phyloP scores from a whole-genome alignment of 305 asterid species.

The Solanum hybrid region DNA sequence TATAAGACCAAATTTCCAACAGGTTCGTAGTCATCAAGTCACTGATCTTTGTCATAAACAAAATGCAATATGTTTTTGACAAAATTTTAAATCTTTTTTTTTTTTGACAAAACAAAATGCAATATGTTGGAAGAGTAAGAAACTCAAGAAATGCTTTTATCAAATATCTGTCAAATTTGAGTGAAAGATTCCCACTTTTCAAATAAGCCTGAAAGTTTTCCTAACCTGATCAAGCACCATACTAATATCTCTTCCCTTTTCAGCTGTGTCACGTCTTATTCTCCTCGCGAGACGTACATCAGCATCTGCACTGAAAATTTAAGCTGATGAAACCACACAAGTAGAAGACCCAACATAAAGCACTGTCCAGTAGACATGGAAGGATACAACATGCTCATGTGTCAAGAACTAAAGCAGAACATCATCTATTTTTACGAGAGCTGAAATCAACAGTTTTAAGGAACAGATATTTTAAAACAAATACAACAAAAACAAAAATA shows the following conservation, averaged over 20 bases:
- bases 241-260: slow-evolving; percentile 86
- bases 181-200: background rate
- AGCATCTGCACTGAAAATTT: slow-evolving; percentile 75
- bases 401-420: background rate
- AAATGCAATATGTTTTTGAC: background rate
- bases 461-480: background rate
- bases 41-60: background rate
- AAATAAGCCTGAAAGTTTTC: slow-evolving; percentile 2
- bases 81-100: no score
- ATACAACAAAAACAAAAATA: background rate
- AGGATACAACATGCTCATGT: background rate
- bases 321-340: slow-evolving; percentile 20
- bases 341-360: slow-evolving; percentile 17
- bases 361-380: background rate
- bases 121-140: background rate
- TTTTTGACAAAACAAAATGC: background rate
- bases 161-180: background rate
- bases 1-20: background rate
- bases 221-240: slow-evolving; percentile 91
- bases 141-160: background rate
- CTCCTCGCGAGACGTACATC: slow-evolving; percentile 97
- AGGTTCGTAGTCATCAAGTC: background rate
- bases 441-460: background rate
- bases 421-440: background rate
- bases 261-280: slow-evolving; percentile 94